Conservation (phyloP, 2,329 filamentous ascomycete genomes). For the Xylaria polymorpha region DNA sequence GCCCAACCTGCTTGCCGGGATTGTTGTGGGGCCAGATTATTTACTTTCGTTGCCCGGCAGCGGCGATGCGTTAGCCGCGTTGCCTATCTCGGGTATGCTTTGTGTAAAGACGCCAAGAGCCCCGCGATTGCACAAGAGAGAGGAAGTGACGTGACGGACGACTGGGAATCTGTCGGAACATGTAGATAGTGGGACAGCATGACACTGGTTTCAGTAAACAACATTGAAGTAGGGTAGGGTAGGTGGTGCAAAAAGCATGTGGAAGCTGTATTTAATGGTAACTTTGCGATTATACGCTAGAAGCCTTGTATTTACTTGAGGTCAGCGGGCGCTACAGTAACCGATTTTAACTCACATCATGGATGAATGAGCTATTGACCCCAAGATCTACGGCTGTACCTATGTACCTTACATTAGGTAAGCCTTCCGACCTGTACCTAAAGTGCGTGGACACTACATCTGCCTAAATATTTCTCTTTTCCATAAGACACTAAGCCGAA, state of each 20-base stretch:
- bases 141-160: conserved; percentile 10
- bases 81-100: neutral
- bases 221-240: no score
- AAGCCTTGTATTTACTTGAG: conserved; percentile 10
- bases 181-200: neutral
- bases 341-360: no score
- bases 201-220: no score
- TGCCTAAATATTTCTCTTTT: conserved; percentile 8
- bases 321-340: conserved; percentile 14
- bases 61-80: conserved; percentile 28
- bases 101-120: conserved; percentile 21
- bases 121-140: conserved; percentile 23
- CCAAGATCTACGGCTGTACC: neutral
- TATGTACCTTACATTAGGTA: conserved; percentile 3
- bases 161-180: neutral
- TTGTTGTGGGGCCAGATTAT: conserved; percentile 42
- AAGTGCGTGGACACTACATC: neutral
- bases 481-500: conserved; percentile 16
- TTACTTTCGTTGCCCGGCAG: conserved; percentile 41
- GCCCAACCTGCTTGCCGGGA: conserved; percentile 10
- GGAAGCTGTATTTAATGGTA: neutral
- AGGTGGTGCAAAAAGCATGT: neutral
- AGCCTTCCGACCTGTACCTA: neutral
- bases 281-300: neutral
- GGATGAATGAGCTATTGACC: no score